Conservation (phyloP, 108 stramenopile species). For the Cyclostephanos tholiformis region DNA sequence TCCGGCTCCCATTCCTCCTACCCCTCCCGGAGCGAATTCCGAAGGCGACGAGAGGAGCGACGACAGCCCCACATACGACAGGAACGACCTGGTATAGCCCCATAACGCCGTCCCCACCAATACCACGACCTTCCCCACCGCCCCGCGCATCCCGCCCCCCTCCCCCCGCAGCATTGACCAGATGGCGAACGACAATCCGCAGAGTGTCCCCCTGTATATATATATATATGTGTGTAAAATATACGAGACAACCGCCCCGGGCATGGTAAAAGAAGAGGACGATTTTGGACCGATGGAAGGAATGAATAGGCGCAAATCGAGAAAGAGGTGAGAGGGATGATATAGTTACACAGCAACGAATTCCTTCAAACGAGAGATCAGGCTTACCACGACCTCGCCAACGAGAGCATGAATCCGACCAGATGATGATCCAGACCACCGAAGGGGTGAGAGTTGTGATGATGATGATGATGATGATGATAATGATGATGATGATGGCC, state of each 20-base stretch:
- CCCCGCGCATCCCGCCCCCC: constrained; percentile 17
- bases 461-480: constrained; percentile 8
- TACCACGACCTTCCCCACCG: constrained; percentile 17
- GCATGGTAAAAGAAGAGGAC: too few species aligned
- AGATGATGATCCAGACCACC: neutral
- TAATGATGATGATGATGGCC: constrained; percentile 12
- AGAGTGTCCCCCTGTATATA: constrained; percentile 32
- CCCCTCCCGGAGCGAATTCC: constrained; percentile 2
- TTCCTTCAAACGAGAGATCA: too few species aligned
- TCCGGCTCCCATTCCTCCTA: neutral
- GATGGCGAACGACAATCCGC: constrained; percentile 32
- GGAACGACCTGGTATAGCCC: constrained; percentile 31
- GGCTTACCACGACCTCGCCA: constrained; percentile 10
- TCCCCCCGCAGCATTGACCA: constrained; percentile 34
- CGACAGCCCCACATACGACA: constrained; percentile 18
- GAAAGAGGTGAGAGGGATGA: neutral
- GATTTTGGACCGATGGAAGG: too few species aligned
- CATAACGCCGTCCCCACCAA: constrained; percentile 15
- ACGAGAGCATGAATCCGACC: neutral
- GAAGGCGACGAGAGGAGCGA: constrained; percentile 8
- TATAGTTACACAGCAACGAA: too few species aligned
- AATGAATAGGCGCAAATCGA: neutral
- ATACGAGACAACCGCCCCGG: too few species aligned
- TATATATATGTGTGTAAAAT: constrained; percentile 9
- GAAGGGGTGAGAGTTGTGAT: neutral